Percentiles rank a stretch among this genome's conserved stretches.
Conservation (phyloP, 2,329 filamentous ascomycete genomes). For the Aspergillus viridinutans region DNA sequence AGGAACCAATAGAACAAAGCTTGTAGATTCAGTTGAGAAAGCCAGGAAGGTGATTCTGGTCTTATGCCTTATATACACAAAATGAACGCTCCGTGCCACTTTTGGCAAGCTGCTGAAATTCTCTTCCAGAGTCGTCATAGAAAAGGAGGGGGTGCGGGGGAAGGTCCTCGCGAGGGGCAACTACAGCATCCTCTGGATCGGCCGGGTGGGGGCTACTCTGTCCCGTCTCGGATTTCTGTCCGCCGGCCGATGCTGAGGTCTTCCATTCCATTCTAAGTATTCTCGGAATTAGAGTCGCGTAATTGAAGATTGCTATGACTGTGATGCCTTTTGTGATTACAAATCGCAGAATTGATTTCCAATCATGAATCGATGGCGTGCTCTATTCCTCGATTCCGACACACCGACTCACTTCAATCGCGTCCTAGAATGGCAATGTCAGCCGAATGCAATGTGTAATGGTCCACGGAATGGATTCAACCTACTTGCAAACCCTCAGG, state of each 20-base stretch:
- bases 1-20: background rate
- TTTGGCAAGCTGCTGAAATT: background rate
- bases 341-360: conserved; percentile 5
- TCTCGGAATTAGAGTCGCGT: background rate
- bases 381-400: conserved; percentile 22
- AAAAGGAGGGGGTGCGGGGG: conserved; percentile 21
- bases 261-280: background rate
- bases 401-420: conserved; percentile 30
- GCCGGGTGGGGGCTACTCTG: conserved; percentile 31
- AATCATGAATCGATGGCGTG: conserved; percentile 3
- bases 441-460: background rate
- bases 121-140: conserved; percentile 1
- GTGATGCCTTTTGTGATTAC: background rate
- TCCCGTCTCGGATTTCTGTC: conserved; percentile 9
- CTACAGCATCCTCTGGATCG: conserved; percentile 31
- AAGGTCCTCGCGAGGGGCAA: conserved; percentile 33
- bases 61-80: background rate
- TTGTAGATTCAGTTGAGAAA: background rate
- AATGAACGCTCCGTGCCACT: background rate
- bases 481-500: conserved; percentile 26
- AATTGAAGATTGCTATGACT: background rate
- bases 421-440: conserved; percentile 20
- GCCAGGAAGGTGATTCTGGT: background rate
- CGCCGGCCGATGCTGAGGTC: conserved; percentile 3
- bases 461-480: background rate